phyloP scores from a whole-genome alignment of 2,329 filamentous ascomycete genomes.

The Didymella arachidicola region DNA sequence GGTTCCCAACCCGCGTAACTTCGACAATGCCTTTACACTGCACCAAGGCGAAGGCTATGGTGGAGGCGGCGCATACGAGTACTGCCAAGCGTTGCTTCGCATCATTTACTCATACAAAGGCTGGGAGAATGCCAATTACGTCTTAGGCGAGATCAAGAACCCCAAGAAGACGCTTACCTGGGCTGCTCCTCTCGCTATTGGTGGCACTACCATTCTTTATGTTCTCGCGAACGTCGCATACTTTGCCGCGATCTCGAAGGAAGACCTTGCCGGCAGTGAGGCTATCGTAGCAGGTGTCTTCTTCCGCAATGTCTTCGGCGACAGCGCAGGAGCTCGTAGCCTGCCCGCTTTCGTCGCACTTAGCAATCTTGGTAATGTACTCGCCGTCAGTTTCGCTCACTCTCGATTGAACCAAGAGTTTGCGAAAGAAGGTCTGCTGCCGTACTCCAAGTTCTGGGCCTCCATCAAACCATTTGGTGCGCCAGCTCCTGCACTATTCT shows the following conservation, averaged over 20 bases:
- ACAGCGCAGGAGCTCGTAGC: constrained; percentile 57
- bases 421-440: constrained; percentile 73
- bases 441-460: constrained; percentile 72
- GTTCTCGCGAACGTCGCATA: constrained; percentile 71
- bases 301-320: constrained; percentile 68
- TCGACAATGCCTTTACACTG: constrained; percentile 64
- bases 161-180: constrained; percentile 63
- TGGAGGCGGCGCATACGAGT: constrained; percentile 50
- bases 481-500: constrained; percentile 61
- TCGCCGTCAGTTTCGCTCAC: constrained; percentile 68
- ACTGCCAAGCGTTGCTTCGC: constrained; percentile 65
- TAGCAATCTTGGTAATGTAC: constrained; percentile 68
- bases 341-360: constrained; percentile 64
- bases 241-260: constrained; percentile 68
- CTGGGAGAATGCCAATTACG: constrained; percentile 71
- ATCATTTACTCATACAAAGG: constrained; percentile 70
- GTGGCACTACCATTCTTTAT: constrained; percentile 67
- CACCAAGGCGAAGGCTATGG: constrained; percentile 44
- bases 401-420: constrained; percentile 70
- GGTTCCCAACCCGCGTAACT: constrained; percentile 62
- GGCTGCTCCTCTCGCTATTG: constrained; percentile 66
- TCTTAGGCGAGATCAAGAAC: constrained; percentile 65
- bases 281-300: constrained; percentile 68
- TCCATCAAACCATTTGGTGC: constrained; percentile 73
- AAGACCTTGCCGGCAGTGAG: constrained; percentile 64